Percentiles rank a stretch among this genome's conserved stretches.
Conservation (phyloP, 2,329 filamentous ascomycete species). For the Monilinia fructicola region DNA sequence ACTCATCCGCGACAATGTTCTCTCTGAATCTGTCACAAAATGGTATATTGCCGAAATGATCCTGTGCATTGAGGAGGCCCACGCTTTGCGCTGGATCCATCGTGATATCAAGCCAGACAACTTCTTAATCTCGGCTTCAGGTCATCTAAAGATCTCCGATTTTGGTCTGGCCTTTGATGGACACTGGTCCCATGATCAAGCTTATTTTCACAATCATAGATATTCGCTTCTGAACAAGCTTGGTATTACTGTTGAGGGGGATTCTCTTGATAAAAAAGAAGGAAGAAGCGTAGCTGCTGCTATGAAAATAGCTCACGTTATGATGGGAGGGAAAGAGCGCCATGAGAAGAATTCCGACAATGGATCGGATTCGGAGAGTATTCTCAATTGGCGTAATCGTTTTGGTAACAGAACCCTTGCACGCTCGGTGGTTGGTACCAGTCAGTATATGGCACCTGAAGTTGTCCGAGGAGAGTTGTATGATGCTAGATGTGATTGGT, state of each 20-base stretch:
- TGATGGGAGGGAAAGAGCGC: slow-evolving; percentile 44
- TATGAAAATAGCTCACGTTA: slow-evolving; percentile 44
- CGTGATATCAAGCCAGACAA: slow-evolving; percentile 97
- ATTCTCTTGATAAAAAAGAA: slow-evolving; percentile 66
- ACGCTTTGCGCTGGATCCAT: slow-evolving; percentile 86
- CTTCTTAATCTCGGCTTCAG: slow-evolving; percentile 83
- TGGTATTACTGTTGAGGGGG: slow-evolving; percentile 70
- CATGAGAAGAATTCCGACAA: slow-evolving; percentile 42
- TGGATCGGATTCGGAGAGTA: slow-evolving; percentile 44
- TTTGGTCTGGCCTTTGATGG: slow-evolving; percentile 95
- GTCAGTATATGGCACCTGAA: slow-evolving; percentile 98
- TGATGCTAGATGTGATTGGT: slow-evolving; percentile 94
- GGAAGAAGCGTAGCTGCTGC: slow-evolving; percentile 44
- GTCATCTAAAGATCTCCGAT: slow-evolving; percentile 93
- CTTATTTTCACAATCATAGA: slow-evolving; percentile 81
- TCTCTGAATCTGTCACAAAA: slow-evolving; percentile 74
- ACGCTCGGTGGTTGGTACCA: slow-evolving; percentile 87
- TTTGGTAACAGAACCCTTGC: slow-evolving; percentile 71
- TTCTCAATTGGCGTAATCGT: slow-evolving; percentile 70
- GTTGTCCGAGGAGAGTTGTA: slow-evolving; percentile 80
- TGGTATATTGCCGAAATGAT: slow-evolving; percentile 98
- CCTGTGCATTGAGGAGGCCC: slow-evolving; percentile 87
- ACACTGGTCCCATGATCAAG: slow-evolving; percentile 88
- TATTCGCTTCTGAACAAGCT: slow-evolving; percentile 76
- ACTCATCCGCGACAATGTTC: slow-evolving; percentile 78